Base-by-base conservation (phyloP, 116 monocot genomes). In the Cymodocea nodosa region DNA sequence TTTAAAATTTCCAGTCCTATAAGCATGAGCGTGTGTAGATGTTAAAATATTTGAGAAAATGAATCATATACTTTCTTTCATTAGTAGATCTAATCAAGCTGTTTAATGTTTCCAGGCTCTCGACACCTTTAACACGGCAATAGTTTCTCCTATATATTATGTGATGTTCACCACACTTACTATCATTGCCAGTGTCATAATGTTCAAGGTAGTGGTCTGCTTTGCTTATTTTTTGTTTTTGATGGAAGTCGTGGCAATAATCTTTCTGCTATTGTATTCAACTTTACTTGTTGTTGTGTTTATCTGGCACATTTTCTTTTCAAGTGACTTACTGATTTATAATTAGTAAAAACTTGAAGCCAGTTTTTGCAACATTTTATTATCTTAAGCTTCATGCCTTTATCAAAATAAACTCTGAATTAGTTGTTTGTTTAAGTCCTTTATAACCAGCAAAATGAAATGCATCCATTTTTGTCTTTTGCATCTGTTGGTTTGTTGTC, bases 81-180 rank as follows among this genome's bases (percentile, higher is more conserved):
- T 2, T 19, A 19, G 2, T 7, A 19, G 44, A 12, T 22, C 48
- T 63, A 49, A 60, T 40, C 22, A 48, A 40, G 44, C 20, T 39
- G 63, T 48, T 19, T 44, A 19, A 40, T 30, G 10, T 51, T 77
- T 72, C 50, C 77, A 87, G 87, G 87, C 87, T 62, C 79, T 87
- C 24, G 87, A 87, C 65, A 87, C 79, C 16, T 87, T 87, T 34
- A 87, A 87, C 62, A 87, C 87, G 15, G 84, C 87, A 23, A 74
- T 87, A 71, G 87, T 88, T 14, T 88, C 87, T 39, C 87, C 87
- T 53, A 81, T 88, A 40, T 88, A 88, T 67, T 88, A 84, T 51
- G 84, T 81, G 51, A 84, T 84, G 83, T 88, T 87, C 74, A 87
- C 87, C 20, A 79, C 81, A 2, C 81, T 87, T 59, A 87, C 87